phyloP scores from a whole-genome alignment of 441 rosid species.

The Adansonia rubrostipa region DNA sequence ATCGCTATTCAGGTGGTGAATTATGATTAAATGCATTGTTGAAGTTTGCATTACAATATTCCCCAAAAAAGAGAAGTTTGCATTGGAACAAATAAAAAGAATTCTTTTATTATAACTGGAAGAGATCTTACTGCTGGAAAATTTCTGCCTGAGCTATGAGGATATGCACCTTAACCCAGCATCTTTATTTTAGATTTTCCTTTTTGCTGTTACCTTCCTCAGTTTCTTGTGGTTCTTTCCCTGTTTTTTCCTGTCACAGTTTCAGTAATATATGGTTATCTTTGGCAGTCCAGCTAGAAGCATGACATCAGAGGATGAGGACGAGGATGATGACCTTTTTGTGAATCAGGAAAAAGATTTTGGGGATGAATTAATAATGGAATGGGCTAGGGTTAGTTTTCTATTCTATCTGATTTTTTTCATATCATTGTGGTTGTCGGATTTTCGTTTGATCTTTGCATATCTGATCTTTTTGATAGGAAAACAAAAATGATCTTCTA shows the following conservation, averaged over 20 bases:
- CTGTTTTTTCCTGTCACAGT: conserved; percentile 26
- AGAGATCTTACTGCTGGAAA: neutral
- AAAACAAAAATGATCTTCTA: conserved; percentile 76
- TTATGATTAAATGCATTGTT: conserved; percentile 17
- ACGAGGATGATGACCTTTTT: conserved; percentile 61
- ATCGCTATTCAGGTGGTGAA: conserved; percentile 72
- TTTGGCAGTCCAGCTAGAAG: conserved; percentile 97
- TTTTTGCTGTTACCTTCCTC: conserved; percentile 16
- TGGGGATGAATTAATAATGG: conserved; percentile 71
- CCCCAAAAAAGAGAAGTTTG: conserved; percentile 15
- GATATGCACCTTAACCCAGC: neutral
- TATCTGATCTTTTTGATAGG: conserved; percentile 51
- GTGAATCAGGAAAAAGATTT: conserved; percentile 46
- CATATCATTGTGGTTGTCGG: conserved; percentile 21
- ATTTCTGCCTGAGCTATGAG: neutral
- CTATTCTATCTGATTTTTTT: conserved; percentile 23
- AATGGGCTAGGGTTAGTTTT: conserved; percentile 91
- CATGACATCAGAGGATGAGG: conserved; percentile 70
- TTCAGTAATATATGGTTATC: conserved; percentile 49
- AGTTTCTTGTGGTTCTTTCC: conserved; percentile 1
- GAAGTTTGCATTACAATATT: neutral
- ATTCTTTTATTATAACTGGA: conserved; percentile 4
- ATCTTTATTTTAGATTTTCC: neutral
- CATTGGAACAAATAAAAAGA: conserved; percentile 14
- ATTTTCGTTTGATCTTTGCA: conserved; percentile 31